phyloP scores from a whole-genome alignment of 306 rosid species.

The Abrus pulchellus region DNA sequence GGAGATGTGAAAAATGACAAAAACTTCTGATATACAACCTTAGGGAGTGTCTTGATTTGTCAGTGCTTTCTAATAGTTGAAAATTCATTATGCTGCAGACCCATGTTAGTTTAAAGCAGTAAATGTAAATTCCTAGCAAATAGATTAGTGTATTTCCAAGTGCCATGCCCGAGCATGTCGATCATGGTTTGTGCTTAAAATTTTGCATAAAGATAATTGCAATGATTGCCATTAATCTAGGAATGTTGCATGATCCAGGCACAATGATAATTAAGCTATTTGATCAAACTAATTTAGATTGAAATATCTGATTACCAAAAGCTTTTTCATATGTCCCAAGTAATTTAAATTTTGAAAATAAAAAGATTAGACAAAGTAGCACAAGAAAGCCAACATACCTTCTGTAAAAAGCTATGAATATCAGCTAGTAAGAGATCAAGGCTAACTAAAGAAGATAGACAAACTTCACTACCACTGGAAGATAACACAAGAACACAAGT shows the following conservation, averaged over 20 bases:
- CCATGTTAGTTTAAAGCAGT: constrained; percentile 24
- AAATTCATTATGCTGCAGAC: constrained; percentile 8
- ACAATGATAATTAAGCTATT: constrained; percentile 11
- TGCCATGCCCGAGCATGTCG: not conserved
- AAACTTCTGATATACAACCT: not conserved
- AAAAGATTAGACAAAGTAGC: constrained; percentile 32
- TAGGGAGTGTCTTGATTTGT: constrained; percentile 12
- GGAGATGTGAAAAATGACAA: constrained; percentile 22
- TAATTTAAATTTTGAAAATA: constrained; percentile 8
- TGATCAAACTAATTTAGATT: constrained; percentile 29
- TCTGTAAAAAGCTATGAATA: constrained; percentile 67
- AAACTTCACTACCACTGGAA: constrained; percentile 89
- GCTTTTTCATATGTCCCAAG: not conserved
- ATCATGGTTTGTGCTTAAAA: constrained; percentile 24
- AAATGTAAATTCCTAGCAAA: not conserved
- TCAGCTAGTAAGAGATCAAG: constrained; percentile 67
- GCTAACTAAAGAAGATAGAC: constrained; percentile 57
- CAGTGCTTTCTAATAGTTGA: constrained; percentile 28
- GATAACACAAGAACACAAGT: constrained; percentile 34
- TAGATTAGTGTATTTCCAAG: not conserved
- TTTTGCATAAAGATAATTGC: constrained; percentile 11
- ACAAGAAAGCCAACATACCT: constrained; percentile 59
- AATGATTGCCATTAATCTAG: constrained; percentile 5
- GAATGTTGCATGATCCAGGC: not conserved
- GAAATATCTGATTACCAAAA: constrained; percentile 7